Evolutionary conservation across 441 rosid genomes (phyloP).

Genomic region (Sinapis alba): DNA sequence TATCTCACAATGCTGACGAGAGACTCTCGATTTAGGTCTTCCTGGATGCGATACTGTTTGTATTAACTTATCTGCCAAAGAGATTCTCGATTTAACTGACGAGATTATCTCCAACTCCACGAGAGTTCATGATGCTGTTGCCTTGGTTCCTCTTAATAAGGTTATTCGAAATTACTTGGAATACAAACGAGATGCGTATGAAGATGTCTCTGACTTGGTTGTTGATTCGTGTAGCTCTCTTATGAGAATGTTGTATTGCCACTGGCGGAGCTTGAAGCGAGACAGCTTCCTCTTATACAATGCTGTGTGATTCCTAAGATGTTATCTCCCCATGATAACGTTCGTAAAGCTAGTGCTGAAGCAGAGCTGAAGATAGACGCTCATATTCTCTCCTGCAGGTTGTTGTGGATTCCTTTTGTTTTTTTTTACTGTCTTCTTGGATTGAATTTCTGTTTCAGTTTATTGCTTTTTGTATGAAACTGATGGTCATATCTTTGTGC

Average conservation of each 20-base stretch:
- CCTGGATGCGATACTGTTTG: slow-evolving; percentile 62
- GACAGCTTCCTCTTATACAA: slow-evolving; percentile 62
- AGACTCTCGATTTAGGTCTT: slow-evolving; percentile 52
- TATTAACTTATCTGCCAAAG: slow-evolving; percentile 64
- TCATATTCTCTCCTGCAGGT: slow-evolving; percentile 75
- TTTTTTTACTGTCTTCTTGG: neutral
- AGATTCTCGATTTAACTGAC: slow-evolving; percentile 71
- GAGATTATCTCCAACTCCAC: slow-evolving; percentile 67
- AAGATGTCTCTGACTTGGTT: neutral
- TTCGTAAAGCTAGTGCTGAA: slow-evolving; percentile 78
- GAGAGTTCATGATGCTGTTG: slow-evolving; percentile 69
- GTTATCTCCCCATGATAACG: slow-evolving; percentile 62
- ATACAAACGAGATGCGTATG: neutral
- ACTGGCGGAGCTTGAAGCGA: slow-evolving; percentile 74
- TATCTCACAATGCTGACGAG: neutral
- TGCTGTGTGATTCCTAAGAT: slow-evolving; percentile 81
- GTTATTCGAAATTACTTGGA: slow-evolving; percentile 36
- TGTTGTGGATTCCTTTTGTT: neutral
- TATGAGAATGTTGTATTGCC: slow-evolving; percentile 72
- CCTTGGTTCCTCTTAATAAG: slow-evolving; percentile 81
- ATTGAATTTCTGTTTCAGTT: neutral
- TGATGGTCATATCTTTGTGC: slow-evolving; percentile 42
- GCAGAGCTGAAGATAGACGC: slow-evolving; percentile 80
- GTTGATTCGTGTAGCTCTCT: slow-evolving; percentile 57
- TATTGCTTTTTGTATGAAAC: slow-evolving; percentile 1